Conservation (phyloP, 495 filamentous ascomycete genomes). For the Podospora sp. region DNA sequence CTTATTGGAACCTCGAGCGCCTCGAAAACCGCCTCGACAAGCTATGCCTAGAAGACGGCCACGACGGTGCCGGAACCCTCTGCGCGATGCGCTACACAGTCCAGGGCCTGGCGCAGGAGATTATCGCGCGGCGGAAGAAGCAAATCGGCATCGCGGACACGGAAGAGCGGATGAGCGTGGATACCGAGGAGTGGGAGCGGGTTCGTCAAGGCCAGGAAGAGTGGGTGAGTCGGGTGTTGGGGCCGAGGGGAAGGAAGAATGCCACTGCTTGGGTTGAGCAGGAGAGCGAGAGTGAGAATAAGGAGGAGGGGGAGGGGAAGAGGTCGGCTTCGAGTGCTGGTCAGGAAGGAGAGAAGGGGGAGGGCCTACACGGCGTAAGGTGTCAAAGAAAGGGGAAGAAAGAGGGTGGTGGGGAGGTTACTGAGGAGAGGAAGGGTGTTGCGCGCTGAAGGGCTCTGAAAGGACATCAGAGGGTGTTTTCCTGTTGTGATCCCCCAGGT, state of each 20-base stretch:
- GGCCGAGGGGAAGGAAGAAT: constrained; percentile 12
- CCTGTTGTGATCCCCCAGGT: not conserved
- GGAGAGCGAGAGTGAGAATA: not conserved
- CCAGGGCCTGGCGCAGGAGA: constrained; percentile 7
- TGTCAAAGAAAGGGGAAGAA: not conserved
- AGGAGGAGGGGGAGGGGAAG: not conserved
- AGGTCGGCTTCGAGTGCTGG: not conserved
- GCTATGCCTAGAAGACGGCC: constrained; percentile 9
- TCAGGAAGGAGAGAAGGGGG: not conserved
- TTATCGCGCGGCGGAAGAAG: constrained; percentile 4
- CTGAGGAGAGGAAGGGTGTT: not conserved
- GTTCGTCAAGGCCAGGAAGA: not conserved
- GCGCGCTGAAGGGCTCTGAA: too few relatives aligned
- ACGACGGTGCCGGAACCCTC: constrained; percentile 1
- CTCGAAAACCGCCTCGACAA: constrained; percentile 12
- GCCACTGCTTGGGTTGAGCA: too few relatives aligned
- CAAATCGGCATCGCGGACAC: constrained; percentile 11
- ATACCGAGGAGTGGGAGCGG: constrained; percentile 1
- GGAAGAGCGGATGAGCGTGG: constrained; percentile 4
- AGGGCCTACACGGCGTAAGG: too few relatives aligned
- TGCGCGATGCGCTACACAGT: constrained; percentile 17
- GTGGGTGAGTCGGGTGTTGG: constrained; percentile 3
- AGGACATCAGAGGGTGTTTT: too few relatives aligned
- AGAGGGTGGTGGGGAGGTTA: not conserved
- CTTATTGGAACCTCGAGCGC: constrained; percentile 4